Base-by-base conservation (phyloP, 2,329 filamentous ascomycete species). In the Teratosphaeria pseudoeucalypti region DNA sequence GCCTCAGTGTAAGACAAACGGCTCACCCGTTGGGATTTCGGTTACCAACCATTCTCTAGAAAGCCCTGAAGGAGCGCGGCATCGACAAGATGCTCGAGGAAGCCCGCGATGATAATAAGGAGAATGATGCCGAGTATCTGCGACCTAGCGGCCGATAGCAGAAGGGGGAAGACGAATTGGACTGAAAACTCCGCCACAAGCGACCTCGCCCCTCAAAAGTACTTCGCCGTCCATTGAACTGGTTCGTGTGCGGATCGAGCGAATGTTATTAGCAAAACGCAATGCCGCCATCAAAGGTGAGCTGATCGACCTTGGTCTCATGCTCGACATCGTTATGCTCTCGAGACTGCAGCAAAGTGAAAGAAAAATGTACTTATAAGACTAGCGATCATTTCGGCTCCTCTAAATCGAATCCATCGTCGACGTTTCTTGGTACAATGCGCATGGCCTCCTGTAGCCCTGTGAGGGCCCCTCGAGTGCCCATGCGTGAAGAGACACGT, bases 41-140 rank as follows among this genome's bases (percentile, higher is more conserved):
- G 11, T 10, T 26, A 6, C 34, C 29, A 52, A 52, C 14, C 16
- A 52, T 11, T 10, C 7, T 34, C 49, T 65, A 96, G 92, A 86
- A 85, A 77, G 91, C 87, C 2, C 79, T 99, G 56, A 95, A 94
- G 75, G 85, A 90, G 59, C 84, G 88, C 68, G 94, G 94, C 60
- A 95, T 99, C 71, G 91, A 97, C 74, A 89, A 88, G 68, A 89
- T 97, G 80, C 79, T 99, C 11, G 89, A 92, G 7, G 94, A 97
- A 68, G 92, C 92, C 19, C 82, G 92, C 61, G 90, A 94, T 66
- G 89, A 92, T 70, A 92, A 90, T 68, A 89, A 85, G 68, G 94
- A 97, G 66, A 94, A 90, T 63, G 92, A 97, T 72, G 78, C 84
- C 11, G 79, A 87, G 64, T 83, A 88, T 68, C 79, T 89, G 77